phyloP scores from a whole-genome alignment of 306 rosid species.

The Cajanus cajan region DNA sequence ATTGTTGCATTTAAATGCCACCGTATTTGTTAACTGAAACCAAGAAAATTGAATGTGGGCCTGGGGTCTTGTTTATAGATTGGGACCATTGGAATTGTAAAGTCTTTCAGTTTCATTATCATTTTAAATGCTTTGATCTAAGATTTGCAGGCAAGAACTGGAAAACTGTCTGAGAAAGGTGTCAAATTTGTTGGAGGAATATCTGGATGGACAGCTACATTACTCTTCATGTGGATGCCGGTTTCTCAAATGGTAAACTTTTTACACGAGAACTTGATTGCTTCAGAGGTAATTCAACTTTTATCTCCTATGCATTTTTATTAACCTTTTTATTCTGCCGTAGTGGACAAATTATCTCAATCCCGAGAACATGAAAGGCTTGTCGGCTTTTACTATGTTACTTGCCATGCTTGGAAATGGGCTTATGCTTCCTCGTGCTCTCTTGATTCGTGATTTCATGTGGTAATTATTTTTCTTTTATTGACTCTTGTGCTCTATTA shows the following conservation, averaged over 20 bases:
- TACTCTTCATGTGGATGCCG: slow-evolving; percentile 99
- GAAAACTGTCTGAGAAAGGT: slow-evolving; percentile 76
- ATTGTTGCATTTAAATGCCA: neutral
- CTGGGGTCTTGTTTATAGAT: neutral
- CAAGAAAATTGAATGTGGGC: neutral
- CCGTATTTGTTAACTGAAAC: slow-evolving; percentile 20
- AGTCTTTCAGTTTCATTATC: slow-evolving; percentile 25
- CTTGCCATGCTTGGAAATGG: slow-evolving; percentile 97
- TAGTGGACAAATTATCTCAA: slow-evolving; percentile 96
- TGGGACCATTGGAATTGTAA: slow-evolving; percentile 16
- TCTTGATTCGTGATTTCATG: slow-evolving; percentile 84
- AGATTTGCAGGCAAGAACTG: slow-evolving; percentile 69
- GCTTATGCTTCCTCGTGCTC: slow-evolving; percentile 82
- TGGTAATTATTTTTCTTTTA: slow-evolving; percentile 57
- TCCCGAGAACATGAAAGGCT: slow-evolving; percentile 94
- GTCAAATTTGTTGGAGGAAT: slow-evolving; percentile 79
- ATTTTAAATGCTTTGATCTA: slow-evolving; percentile 27
- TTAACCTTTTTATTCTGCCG: slow-evolving; percentile 29
- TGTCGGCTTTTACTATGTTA: slow-evolving; percentile 88
- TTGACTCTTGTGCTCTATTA: slow-evolving; percentile 3
- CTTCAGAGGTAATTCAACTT: slow-evolving; percentile 20
- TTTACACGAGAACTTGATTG: slow-evolving; percentile 3
- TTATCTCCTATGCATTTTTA: slow-evolving; percentile 21
- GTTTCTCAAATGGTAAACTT: slow-evolving; percentile 80
- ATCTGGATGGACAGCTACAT: slow-evolving; percentile 97